Conservation (phyloP, 2,329 filamentous ascomycete species). For the Fusarium nisikadoi region DNA sequence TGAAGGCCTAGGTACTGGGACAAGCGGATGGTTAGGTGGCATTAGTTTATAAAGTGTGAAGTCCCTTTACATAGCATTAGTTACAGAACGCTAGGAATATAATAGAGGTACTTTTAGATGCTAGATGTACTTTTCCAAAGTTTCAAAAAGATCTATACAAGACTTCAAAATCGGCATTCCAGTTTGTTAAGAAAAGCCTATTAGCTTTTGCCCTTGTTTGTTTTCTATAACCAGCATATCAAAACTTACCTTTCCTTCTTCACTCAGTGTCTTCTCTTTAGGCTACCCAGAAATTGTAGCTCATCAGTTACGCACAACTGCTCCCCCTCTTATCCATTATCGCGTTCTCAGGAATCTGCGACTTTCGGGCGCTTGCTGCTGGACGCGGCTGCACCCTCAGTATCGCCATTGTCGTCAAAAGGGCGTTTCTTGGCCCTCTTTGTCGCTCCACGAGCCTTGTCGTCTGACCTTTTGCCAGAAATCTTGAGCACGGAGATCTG, state of each 20-base stretch:
- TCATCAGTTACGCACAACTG: not conserved
- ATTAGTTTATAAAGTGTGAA: not conserved
- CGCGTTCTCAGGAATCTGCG: fast-evolving
- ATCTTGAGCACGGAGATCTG: not conserved
- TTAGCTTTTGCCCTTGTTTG: too few species aligned
- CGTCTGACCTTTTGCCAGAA: too few species aligned
- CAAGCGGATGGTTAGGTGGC: fast-evolving
- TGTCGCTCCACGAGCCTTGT: not conserved
- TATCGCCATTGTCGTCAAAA: not conserved
- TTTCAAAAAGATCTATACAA: fast-evolving
- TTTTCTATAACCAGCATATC: fast-evolving
- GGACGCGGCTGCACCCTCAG: not conserved
- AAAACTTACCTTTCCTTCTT: fast-evolving
- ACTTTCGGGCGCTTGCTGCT: not conserved
- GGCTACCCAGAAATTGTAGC: not conserved
- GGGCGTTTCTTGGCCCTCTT: not conserved
- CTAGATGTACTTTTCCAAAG: fast-evolving
- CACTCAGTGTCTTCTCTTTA: too few species aligned
- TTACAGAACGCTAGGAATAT: fast-evolving
- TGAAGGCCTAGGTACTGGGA: not conserved
- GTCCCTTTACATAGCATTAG: fast-evolving
- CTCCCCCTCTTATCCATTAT: not conserved
- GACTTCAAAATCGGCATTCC: not conserved
- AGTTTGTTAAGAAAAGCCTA: fast-evolving
- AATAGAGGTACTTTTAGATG: fast-evolving